A percentile compares a stretch with the other conserved stretches of the same genome.
Conservation (phyloP, 73 alveolate genomes). For the Paramecium octaurelia region DNA sequence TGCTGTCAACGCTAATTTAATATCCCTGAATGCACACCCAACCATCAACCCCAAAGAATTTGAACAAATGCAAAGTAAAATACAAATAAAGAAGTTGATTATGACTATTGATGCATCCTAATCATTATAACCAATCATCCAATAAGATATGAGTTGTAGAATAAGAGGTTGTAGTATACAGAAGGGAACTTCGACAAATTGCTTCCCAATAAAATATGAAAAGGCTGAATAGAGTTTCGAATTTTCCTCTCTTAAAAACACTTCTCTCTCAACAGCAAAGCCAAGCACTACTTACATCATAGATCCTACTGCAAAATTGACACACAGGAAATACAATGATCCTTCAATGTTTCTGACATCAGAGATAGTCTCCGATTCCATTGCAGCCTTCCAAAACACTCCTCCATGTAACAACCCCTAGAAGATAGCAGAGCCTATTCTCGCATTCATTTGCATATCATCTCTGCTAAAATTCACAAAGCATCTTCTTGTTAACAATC, state of each 20-base stretch:
- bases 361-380: neutral
- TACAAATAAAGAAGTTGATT: neutral
- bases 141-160: neutral
- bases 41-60: neutral
- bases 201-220: conserved; percentile 65
- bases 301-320: neutral
- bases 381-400: neutral
- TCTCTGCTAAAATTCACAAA: neutral
- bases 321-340: conserved; percentile 3
- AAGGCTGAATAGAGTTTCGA: conserved; percentile 54
- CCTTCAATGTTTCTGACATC: conserved; percentile 24
- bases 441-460: neutral
- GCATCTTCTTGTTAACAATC: neutral
- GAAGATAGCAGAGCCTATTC: neutral
- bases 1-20: conserved; percentile 60
- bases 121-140: neutral
- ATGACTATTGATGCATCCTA: neutral
- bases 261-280: conserved; percentile 67
- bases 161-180: conserved; percentile 1
- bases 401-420: conserved; percentile 20
- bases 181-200: conserved; percentile 64
- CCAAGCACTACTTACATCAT: conserved; percentile 14
- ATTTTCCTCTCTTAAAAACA: conserved; percentile 74
- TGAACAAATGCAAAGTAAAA: conserved; percentile 29
- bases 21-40: conserved; percentile 59